These are phyloP conservation scores for Corylus heterophylla DNA, from an alignment of 306 rosid genomes.

Conservation along the genomic window DNA sequence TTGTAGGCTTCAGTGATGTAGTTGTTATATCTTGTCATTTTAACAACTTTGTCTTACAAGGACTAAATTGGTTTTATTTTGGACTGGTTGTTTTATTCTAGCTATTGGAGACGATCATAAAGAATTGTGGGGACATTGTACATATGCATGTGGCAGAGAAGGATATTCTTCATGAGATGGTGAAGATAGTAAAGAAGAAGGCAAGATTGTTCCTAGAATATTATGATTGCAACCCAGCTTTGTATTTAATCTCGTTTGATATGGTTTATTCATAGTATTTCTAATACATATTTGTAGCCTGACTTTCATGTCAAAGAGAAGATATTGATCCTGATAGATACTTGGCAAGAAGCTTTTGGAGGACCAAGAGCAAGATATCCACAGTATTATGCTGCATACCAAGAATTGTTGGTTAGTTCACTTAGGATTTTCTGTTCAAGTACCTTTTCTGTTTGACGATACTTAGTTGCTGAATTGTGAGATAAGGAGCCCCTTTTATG, in stretches of 20 bases:
- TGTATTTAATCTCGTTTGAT: conserved; percentile 23
- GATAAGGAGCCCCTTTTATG: conserved; percentile 9
- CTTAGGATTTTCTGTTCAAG: conserved; percentile 15
- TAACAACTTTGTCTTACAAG: conserved; percentile 25
- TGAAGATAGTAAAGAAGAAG: conserved; percentile 86
- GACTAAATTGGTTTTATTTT: conserved; percentile 46
- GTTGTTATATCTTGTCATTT: conserved; percentile 17
- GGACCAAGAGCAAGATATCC: conserved; percentile 97
- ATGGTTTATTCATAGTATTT: conserved; percentile 35
- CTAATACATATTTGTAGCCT: conserved; percentile 63
- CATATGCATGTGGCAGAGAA: conserved; percentile 99
- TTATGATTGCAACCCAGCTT: conserved; percentile 27
- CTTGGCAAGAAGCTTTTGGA: conserved; percentile 99
- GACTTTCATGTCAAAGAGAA: conserved; percentile 86
- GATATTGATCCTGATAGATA: conserved; percentile 83
- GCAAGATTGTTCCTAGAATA: conserved; percentile 40
- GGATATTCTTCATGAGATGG: conserved; percentile 94
- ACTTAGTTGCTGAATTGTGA: background rate
- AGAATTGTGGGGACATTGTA: conserved; percentile 96
- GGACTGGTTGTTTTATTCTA: conserved; percentile 45
- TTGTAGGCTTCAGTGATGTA: conserved; percentile 7
- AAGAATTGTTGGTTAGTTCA: conserved; percentile 80
- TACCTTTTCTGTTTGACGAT: conserved; percentile 2
- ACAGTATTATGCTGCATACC: conserved; percentile 89
- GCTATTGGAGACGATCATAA: conserved; percentile 90